phyloP scores from a whole-genome alignment of 1,139 yeast species.

The Saccharomyces hybrid region DNA sequence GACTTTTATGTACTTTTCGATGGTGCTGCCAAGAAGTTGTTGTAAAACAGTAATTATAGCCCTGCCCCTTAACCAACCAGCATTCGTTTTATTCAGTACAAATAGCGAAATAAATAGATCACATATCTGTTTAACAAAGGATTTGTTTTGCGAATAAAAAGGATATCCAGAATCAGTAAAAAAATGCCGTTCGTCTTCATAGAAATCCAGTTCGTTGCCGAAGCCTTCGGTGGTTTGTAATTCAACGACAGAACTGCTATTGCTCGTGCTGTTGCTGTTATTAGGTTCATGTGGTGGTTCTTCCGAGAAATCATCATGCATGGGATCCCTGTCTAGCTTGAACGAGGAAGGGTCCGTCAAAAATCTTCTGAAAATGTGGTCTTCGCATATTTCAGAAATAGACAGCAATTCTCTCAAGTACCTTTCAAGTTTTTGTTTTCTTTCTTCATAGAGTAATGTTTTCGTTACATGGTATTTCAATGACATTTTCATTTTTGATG shows the following conservation, averaged over 20 bases:
- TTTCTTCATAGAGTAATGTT: slow-evolving; percentile 50
- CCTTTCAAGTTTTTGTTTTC: slow-evolving; percentile 53
- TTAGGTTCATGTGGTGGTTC: background rate
- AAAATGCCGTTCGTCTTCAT: slow-evolving; percentile 17
- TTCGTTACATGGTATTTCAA: slow-evolving; percentile 47
- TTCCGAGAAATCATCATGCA: background rate
- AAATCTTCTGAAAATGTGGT: slow-evolving; percentile 65
- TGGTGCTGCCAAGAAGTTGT: slow-evolving; percentile 81
- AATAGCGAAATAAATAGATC: slow-evolving; percentile 67
- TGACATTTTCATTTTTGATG: slow-evolving; percentile 42
- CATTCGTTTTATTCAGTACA: slow-evolving; percentile 53
- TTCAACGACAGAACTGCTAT: background rate
- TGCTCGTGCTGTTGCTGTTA: background rate
- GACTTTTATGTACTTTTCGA: slow-evolving; percentile 61
- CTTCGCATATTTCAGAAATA: slow-evolving; percentile 65
- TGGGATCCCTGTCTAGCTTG: background rate
- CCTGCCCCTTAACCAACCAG: slow-evolving; percentile 73
- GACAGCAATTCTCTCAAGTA: slow-evolving; percentile 53
- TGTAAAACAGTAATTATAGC: slow-evolving; percentile 77
- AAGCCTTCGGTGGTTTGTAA: slow-evolving; percentile 8
- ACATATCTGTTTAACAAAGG: slow-evolving; percentile 77
- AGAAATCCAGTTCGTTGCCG: slow-evolving; percentile 25
- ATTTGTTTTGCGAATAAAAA: slow-evolving; percentile 17
- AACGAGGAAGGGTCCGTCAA: slow-evolving; percentile 51
- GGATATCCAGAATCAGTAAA: slow-evolving; percentile 13